These are phyloP conservation scores for Didymella exigua DNA, from an alignment of 2,329 filamentous ascomycete genomes.

Conservation along the genomic window DNA sequence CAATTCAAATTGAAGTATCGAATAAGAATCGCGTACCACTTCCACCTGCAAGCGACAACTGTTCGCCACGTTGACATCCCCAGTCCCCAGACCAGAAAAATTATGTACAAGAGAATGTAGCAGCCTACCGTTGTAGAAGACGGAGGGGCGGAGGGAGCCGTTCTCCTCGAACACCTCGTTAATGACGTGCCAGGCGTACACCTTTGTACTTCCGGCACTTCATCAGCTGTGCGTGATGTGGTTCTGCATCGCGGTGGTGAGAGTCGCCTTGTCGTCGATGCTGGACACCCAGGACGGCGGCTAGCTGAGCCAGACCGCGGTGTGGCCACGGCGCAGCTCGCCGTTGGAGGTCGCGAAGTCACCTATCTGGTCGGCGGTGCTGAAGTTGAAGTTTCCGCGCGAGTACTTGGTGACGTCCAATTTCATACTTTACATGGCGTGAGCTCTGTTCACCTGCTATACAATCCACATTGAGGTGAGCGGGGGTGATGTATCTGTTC, in stretches of 20 bases:
- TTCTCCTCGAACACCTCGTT: constrained; percentile 70
- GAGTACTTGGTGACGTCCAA: constrained; percentile 64
- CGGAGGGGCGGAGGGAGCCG: constrained; percentile 63
- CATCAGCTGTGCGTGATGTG: constrained; percentile 65
- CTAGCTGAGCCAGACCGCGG: constrained; percentile 66
- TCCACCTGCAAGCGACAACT: background rate
- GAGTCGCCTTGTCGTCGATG: constrained; percentile 58
- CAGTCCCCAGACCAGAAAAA: background rate
- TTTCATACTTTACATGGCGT: constrained; percentile 60
- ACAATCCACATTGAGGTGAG: too few species aligned
- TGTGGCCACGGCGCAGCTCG: constrained; percentile 68
- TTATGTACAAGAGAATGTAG: background rate
- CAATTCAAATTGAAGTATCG: background rate
- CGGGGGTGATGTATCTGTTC: constrained; percentile 54
- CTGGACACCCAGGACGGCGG: constrained; percentile 62
- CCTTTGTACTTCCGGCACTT: constrained; percentile 68
- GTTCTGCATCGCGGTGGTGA: constrained; percentile 65
- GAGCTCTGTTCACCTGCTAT: background rate
- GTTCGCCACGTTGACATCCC: background rate
- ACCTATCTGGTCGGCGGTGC: constrained; percentile 62
- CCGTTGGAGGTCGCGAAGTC: constrained; percentile 64
- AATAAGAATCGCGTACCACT: background rate
- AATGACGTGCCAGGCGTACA: constrained; percentile 67
- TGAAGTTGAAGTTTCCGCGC: constrained; percentile 55
- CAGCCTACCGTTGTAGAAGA: constrained; percentile 63